A percentile compares a stretch with the other conserved stretches of the same genome.
These are phyloP conservation scores for Discostella pseudostelligera DNA, from an alignment of 108 stramenopile species.

Conservation along the genomic window DNA sequence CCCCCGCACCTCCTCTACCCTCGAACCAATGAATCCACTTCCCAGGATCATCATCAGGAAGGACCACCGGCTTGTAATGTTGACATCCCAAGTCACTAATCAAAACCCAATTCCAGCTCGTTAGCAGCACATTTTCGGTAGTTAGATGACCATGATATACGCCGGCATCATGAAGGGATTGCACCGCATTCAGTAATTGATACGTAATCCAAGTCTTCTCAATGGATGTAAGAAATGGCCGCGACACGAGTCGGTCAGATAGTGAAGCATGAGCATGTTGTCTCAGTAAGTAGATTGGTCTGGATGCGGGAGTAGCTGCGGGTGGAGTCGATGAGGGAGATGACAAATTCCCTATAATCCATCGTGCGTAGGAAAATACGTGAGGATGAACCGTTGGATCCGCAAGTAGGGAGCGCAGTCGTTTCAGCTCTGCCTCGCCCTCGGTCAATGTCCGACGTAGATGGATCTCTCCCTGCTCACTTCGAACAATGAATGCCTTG, in stretches of 20 bases:
- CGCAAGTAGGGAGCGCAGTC: constrained; percentile 36
- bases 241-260: constrained; percentile 83
- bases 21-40: constrained; percentile 94
- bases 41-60: constrained; percentile 94
- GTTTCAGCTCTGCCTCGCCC: constrained; percentile 46
- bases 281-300: constrained; percentile 75
- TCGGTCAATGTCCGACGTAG: constrained; percentile 25
- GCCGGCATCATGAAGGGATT: constrained; percentile 74
- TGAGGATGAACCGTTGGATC: constrained; percentile 42
- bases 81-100: constrained; percentile 91
- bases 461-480: constrained; percentile 25
- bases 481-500: constrained; percentile 42
- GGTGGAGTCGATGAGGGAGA: constrained; percentile 5
- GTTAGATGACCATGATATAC: constrained; percentile 94
- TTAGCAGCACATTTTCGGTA: constrained; percentile 92
- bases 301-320: neutral
- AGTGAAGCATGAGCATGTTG: constrained; percentile 90
- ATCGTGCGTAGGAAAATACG: constrained; percentile 38
- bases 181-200: constrained; percentile 86
- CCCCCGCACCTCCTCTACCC: constrained; percentile 37
- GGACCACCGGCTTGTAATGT: constrained; percentile 72
- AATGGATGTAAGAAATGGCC: constrained; percentile 91
- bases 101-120: constrained; percentile 90
- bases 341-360: constrained; percentile 30
- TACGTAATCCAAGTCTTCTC: constrained; percentile 94